Percentiles rank a stretch among this genome's conserved stretches.
Conservation (phyloP, 2,329 filamentous ascomycete genomes). For the Elsinoe perseae region DNA sequence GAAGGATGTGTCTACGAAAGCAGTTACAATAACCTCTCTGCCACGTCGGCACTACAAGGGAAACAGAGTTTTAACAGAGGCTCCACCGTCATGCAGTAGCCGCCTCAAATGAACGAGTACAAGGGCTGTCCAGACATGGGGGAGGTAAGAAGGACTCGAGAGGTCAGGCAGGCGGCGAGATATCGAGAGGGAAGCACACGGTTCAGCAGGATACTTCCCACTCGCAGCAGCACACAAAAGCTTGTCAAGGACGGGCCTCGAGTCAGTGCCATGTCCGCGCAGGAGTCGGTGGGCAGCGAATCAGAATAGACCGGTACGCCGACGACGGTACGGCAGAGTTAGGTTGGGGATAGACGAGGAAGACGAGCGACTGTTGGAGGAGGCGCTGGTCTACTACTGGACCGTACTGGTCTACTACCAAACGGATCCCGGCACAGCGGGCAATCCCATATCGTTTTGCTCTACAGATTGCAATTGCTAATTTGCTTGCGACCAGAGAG, state of each 20-base stretch:
- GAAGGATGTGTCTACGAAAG: not conserved
- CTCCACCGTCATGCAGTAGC: constrained; percentile 15
- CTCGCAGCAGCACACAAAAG: constrained; percentile 3
- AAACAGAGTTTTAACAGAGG: constrained; percentile 10
- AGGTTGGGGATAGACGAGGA: constrained; percentile 13
- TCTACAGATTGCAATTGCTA: not conserved
- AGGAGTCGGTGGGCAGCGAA: constrained; percentile 3
- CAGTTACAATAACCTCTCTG: not conserved
- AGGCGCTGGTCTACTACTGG: too few species aligned
- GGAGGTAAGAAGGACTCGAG: not conserved
- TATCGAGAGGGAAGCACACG: constrained; percentile 8
- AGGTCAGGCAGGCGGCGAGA: constrained; percentile 5
- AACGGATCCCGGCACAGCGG: constrained; percentile 16
- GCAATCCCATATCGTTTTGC: constrained; percentile 6
- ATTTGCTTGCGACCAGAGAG: not conserved
- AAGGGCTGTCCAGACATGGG: constrained; percentile 9
- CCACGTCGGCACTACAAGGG: constrained; percentile 11
- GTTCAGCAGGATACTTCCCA: constrained; percentile 1
- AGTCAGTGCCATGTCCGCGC: constrained; percentile 7
- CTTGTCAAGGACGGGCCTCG: constrained; percentile 5
- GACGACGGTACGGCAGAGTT: constrained; percentile 13
- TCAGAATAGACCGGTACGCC: constrained; percentile 5
- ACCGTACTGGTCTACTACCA: not conserved
- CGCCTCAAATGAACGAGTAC: constrained; percentile 8
- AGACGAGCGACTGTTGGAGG: constrained; percentile 2